Evolutionary conservation across 2,329 filamentous ascomycete species (phyloP), one percentile per base, ranked within the genome.

Genomic region (Penicillium sp.): DNA sequence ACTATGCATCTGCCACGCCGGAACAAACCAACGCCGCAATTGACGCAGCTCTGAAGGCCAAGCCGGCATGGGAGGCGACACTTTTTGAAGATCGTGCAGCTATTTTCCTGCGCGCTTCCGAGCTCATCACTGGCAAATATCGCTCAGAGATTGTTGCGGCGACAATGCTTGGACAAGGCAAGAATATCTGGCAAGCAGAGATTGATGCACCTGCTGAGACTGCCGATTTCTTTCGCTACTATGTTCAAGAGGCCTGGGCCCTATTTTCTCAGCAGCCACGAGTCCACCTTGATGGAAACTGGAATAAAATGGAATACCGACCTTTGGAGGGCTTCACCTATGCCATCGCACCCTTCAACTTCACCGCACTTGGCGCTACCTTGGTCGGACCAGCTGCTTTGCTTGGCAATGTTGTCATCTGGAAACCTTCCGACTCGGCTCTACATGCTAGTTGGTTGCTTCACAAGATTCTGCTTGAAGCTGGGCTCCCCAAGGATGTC

Each of bases 161-260:
- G 15, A 96, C 92, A 7, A 95, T 96, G 84, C 79, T 95, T 13
- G 92, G 92, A 55, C 92, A 96, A 76, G 92, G 93, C 65, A 96
- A 96, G 82, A 96, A 96, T 70, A 90, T 89, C 43, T 96, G 90
- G 90, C 93, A 96, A 74, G 92, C 92, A 24, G 92, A 96, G 80
- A 96, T 96, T 59, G 92, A 96, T 73, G 82, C 90, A 34, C 90
- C 92, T 13, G 92, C 92, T 6, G 92, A 96, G 79, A 76, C 94
- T 62, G 87, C 84, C 61, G 92, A 97, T 71, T 96, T 96, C 75
- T 77, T 96, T 67, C 85, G 90, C 68, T 74, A 96, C 79, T 93
- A 93, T 68, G 90, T 96, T 43, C 84, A 91, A 70, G 96, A 92
- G 68, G 92, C 92, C 31, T 86, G 95, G 75, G 88, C 95, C 70